A percentile compares a stretch with the other conserved stretches of the same genome.
Conservation (phyloP, 2,329 filamentous ascomycete genomes). For the Beauveria sp. region DNA sequence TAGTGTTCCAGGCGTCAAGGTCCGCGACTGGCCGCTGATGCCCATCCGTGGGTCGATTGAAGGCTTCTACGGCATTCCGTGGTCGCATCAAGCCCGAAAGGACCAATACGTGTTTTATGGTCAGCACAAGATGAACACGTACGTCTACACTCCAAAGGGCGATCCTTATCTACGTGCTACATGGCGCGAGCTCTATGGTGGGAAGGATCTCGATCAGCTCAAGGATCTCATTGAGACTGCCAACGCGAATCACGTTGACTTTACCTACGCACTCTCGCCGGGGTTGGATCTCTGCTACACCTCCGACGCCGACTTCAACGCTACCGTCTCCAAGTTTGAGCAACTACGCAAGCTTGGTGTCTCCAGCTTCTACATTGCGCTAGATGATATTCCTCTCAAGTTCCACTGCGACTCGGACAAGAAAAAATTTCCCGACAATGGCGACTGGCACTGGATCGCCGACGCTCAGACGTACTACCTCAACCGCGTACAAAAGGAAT, state of each 20-base stretch:
- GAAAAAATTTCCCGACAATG: constrained; percentile 1
- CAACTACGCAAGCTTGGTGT: constrained; percentile 14
- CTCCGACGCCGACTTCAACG: constrained; percentile 13
- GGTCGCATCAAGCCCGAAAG: constrained; percentile 14
- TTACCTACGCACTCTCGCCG: constrained; percentile 13
- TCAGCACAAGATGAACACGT: constrained; percentile 15
- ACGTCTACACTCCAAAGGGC: constrained; percentile 14
- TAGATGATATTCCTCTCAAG: constrained; percentile 13
- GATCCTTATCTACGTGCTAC: constrained; percentile 8
- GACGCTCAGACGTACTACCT: constrained; percentile 13
- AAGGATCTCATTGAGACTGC: constrained; percentile 13
- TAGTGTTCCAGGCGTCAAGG: constrained; percentile 9
- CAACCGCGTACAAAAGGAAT: constrained; percentile 14
- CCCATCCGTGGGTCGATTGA: constrained; percentile 14
- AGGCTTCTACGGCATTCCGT: constrained; percentile 16
- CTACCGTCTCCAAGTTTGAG: constrained; percentile 14
- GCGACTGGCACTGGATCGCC: constrained; percentile 10
- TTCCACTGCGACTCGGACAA: constrained; percentile 13
- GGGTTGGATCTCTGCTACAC: constrained; percentile 14
- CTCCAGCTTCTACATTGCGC: constrained; percentile 13
- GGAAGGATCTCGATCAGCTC: constrained; percentile 11
- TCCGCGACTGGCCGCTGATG: constrained; percentile 16
- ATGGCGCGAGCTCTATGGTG: constrained; percentile 13
- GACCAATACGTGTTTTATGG: constrained; percentile 15
- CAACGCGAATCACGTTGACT: constrained; percentile 15